A percentile compares a stretch with the other conserved stretches of the same genome.
These are phyloP conservation scores for Cicer yamashitae DNA, from an alignment of 306 rosid genomes.

Conservation along the genomic window DNA sequence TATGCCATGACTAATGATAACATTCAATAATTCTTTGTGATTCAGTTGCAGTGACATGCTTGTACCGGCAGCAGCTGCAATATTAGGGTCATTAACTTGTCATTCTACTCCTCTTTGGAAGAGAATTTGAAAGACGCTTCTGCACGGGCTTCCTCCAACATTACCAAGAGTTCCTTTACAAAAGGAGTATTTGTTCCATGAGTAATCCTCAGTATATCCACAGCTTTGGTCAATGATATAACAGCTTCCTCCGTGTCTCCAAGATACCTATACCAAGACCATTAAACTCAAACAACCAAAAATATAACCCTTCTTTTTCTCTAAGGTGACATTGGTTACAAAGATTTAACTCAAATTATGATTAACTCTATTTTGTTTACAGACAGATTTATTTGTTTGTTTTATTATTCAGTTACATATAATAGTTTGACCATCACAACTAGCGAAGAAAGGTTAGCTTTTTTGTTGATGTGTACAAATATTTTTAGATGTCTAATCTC, in stretches of 20 bases:
- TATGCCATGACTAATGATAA: constrained; percentile 25
- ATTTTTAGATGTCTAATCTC: not conserved
- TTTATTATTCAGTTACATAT: not conserved
- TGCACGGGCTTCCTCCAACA: constrained; percentile 89
- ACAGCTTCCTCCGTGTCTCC: constrained; percentile 72
- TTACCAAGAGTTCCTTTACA: constrained; percentile 71
- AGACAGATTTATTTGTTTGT: not conserved
- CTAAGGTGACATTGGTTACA: not conserved
- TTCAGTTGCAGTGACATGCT: constrained; percentile 17
- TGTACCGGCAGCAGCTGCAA: not conserved
- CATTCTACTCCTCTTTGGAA: constrained; percentile 42
- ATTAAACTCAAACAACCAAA: constrained; percentile 6
- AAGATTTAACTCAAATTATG: not conserved
- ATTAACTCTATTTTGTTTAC: not conserved
- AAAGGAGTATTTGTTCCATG: constrained; percentile 81
- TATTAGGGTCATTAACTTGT: constrained; percentile 10
- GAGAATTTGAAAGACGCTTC: constrained; percentile 75
- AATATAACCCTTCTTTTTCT: not conserved
- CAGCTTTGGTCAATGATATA: constrained; percentile 68
- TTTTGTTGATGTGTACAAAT: not conserved
- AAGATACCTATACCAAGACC: constrained; percentile 60
- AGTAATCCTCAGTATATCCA: constrained; percentile 72
- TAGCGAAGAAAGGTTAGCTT: not conserved
- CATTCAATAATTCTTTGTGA: constrained; percentile 8
- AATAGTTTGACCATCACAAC: not conserved